phyloP scores from a whole-genome alignment of 495 filamentous ascomycete species.

The Chaetomidium leptoderma region DNA sequence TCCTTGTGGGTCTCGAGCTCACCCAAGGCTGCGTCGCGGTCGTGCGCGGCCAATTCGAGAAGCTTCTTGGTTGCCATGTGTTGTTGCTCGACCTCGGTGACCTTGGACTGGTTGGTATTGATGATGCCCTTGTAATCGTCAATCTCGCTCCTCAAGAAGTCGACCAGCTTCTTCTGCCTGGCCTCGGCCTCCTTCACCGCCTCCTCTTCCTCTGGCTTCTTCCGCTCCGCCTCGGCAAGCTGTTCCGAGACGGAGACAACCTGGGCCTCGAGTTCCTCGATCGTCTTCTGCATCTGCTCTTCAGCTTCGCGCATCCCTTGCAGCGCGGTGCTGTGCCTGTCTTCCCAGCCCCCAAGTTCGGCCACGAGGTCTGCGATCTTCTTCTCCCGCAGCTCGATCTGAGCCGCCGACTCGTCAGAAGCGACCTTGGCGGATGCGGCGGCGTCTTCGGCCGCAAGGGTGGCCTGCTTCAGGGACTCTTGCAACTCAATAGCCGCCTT shows the following conservation, averaged over 20 bases:
- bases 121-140: slow-evolving; percentile 72
- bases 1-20: slow-evolving; percentile 45
- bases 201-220: slow-evolving; percentile 32
- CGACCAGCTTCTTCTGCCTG: slow-evolving; percentile 63
- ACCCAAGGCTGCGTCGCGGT: slow-evolving; percentile 39
- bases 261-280: slow-evolving; percentile 64
- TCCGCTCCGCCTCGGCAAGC: slow-evolving; percentile 32
- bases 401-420: slow-evolving; percentile 20
- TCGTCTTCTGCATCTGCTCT: slow-evolving; percentile 63
- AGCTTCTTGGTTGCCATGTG: slow-evolving; percentile 57
- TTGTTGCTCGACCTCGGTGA: slow-evolving; percentile 61
- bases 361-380: slow-evolving; percentile 68
- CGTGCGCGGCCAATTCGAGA: slow-evolving; percentile 48
- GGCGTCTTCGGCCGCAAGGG: slow-evolving; percentile 4
- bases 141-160: slow-evolving; percentile 66
- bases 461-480: slow-evolving; percentile 46
- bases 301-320: slow-evolving; percentile 71
- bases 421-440: slow-evolving; percentile 13
- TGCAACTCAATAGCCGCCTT: slow-evolving; percentile 51
- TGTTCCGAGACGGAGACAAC: slow-evolving; percentile 38
- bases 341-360: slow-evolving; percentile 71
- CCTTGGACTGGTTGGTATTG: slow-evolving; percentile 56
- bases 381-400: slow-evolving; percentile 49
- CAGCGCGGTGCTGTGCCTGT: slow-evolving; percentile 65
- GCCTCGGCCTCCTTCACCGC: slow-evolving; percentile 35